Evolutionary conservation across 768 basidiomycete genomes (phyloP).

Genomic region (Lyophyllum semitale): DNA sequence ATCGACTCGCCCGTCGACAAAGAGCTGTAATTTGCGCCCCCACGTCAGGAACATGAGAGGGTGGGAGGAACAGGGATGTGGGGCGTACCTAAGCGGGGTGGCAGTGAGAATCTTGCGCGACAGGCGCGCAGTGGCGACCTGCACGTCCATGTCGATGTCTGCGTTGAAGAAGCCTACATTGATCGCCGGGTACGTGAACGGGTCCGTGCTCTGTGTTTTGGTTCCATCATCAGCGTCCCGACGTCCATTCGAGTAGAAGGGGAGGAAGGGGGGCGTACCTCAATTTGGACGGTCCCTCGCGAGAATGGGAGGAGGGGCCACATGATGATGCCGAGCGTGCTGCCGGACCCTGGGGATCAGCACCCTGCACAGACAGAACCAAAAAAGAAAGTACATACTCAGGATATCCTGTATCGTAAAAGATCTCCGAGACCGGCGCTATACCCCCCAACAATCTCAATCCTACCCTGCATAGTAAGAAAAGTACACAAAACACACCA

Average conservation of each 20-base stretch:
- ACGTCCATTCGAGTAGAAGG: neutral
- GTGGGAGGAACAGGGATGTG: too few species aligned
- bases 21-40: too few species aligned
- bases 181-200: conserved; percentile 48
- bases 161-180: conserved; percentile 53
- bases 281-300: conserved; percentile 50
- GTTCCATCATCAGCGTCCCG: neutral
- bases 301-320: conserved; percentile 61
- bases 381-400: conserved; percentile 42
- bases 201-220: conserved; percentile 41
- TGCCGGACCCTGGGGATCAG: too few species aligned
- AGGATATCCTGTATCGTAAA: conserved; percentile 48
- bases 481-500: conserved; percentile 26
- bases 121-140: conserved; percentile 48
- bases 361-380: too few species aligned
- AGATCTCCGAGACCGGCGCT: conserved; percentile 51
- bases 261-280: conserved; percentile 24
- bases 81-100: conserved; percentile 45
- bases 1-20: conserved; percentile 43
- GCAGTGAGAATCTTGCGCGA: conserved; percentile 42
- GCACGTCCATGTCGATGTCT: conserved; percentile 49
- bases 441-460: too few species aligned
- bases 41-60: too few species aligned
- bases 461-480: too few species aligned
- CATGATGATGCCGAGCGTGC: conserved; percentile 47